Percentiles rank a stretch among this genome's conserved stretches.
Evolutionary conservation across 257 asterid genomes (phyloP).

Genomic region (Solanum verrucosum): DNA sequence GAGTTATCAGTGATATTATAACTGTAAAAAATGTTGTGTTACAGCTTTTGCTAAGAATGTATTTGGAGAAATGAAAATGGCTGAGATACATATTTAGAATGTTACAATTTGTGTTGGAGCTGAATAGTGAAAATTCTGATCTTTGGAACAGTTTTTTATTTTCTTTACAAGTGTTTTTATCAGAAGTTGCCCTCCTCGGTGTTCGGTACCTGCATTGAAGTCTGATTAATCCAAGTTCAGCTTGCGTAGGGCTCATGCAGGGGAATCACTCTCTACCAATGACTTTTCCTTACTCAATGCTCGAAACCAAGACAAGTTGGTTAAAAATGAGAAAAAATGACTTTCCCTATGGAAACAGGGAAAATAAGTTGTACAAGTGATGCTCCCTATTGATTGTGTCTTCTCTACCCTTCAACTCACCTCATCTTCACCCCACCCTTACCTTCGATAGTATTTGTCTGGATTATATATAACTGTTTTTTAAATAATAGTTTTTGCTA

Average conservation of each 20-base stretch:
- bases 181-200: background rate
- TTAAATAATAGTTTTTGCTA: background rate
- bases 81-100: background rate
- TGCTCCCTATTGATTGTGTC: fast-evolving
- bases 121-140: background rate
- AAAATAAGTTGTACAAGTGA: background rate
- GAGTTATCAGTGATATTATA: background rate
- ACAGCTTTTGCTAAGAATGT: background rate
- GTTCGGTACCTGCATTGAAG: background rate
- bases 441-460: too few species aligned
- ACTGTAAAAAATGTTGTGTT: background rate
- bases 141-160: background rate
- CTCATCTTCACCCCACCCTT: background rate
- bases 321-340: background rate
- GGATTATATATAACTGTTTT: too few species aligned
- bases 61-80: background rate
- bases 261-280: background rate
- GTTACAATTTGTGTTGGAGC: background rate
- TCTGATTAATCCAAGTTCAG: too few species aligned
- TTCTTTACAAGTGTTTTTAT: background rate
- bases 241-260: background rate
- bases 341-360: fast-evolving
- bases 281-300: background rate
- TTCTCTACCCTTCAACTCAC: background rate
- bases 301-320: background rate